These are phyloP conservation scores for Debaryomyces nepalensis DNA, from an alignment of 1,139 yeast species.

Conservation along the genomic window DNA sequence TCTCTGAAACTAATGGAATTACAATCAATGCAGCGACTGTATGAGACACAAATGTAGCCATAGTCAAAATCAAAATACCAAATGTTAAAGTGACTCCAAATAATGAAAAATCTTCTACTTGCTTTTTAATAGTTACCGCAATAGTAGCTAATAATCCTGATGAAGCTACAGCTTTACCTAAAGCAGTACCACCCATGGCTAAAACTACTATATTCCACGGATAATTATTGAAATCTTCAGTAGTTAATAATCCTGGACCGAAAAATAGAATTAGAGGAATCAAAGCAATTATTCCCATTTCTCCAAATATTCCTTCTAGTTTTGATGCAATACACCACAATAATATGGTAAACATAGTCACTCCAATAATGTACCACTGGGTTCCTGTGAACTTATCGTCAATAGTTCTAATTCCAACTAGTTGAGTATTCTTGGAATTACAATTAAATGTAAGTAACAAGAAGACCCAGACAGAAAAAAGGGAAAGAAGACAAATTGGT, in stretches of 20 bases:
- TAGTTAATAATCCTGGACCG: constrained; percentile 69
- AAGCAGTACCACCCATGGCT: constrained; percentile 81
- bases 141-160: constrained; percentile 70
- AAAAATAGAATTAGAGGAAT: constrained; percentile 69
- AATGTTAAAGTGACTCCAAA: constrained; percentile 67
- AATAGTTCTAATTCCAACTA: constrained; percentile 59
- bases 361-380: constrained; percentile 66
- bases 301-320: constrained; percentile 61
- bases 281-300: constrained; percentile 71
- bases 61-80: constrained; percentile 65
- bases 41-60: constrained; percentile 78
- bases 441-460: constrained; percentile 61
- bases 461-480: constrained; percentile 60
- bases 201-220: constrained; percentile 78
- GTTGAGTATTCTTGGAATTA: constrained; percentile 43
- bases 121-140: constrained; percentile 58
- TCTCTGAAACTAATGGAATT: constrained; percentile 70
- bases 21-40: constrained; percentile 78
- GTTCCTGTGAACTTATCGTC: constrained; percentile 61
- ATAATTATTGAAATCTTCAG: constrained; percentile 70
- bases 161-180: constrained; percentile 74
- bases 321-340: constrained; percentile 73
- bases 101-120: constrained; percentile 59
- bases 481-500: constrained; percentile 62
- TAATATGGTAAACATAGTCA: constrained; percentile 59